These are phyloP conservation scores for Cadophora sp. DNA, from an alignment of 2,329 filamentous ascomycete species.

Conservation along the genomic window DNA sequence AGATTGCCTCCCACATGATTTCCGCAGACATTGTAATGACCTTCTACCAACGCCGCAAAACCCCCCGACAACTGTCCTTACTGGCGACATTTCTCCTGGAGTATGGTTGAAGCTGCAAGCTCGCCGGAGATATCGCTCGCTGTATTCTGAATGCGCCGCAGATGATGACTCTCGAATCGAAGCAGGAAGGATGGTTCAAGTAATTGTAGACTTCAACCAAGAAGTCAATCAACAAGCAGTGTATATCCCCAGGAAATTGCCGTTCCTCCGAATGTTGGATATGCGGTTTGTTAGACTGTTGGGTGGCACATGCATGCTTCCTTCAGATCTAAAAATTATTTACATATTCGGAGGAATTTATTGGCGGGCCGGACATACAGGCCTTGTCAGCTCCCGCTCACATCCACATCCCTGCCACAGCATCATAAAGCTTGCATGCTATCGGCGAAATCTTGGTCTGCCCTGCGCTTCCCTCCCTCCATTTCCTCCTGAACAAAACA, in stretches of 20 bases:
- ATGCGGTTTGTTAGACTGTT: conserved; percentile 4
- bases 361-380: background rate
- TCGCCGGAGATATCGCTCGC: conserved; percentile 19
- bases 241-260: conserved; percentile 7
- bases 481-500: conserved; percentile 10
- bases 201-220: conserved; percentile 10
- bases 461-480: conserved; percentile 11
- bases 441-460: conserved; percentile 30
- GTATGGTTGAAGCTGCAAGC: background rate
- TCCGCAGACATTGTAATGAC: conserved; percentile 26
- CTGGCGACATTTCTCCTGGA: conserved; percentile 27
- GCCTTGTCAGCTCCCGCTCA: conserved; percentile 14
- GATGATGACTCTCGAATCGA: background rate
- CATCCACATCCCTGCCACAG: conserved; percentile 31
- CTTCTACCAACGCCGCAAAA: conserved; percentile 24
- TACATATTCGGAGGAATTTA: conserved; percentile 13
- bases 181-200: background rate
- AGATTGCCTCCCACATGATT: conserved; percentile 24
- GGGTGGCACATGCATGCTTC: conserved; percentile 9
- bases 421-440: conserved; percentile 27
- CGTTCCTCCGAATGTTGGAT: conserved; percentile 15
- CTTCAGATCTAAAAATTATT: conserved; percentile 21
- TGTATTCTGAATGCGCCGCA: conserved; percentile 11
- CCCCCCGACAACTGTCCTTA: conserved; percentile 21
- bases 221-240: background rate